Evolutionary conservation across 176 grass and related monocot species (phyloP).

Genomic region (Carex kokanica): DNA sequence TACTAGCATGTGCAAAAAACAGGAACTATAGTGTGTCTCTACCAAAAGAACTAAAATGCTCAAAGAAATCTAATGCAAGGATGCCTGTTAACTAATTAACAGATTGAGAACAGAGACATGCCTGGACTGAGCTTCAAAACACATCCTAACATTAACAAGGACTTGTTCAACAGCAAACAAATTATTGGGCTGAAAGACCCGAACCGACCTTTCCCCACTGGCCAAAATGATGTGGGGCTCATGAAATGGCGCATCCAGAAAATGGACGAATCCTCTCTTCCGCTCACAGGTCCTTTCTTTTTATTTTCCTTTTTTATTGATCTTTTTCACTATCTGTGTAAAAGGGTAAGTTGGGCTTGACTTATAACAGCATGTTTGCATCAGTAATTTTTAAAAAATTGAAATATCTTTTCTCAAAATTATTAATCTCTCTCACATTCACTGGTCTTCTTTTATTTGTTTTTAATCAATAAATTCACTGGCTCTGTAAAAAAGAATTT

Average conservation of each 20-base stretch:
- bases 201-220: constrained; percentile 72
- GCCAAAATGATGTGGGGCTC: constrained; percentile 77
- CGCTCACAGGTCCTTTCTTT: constrained; percentile 52
- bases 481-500: background rate
- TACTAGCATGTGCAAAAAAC: background rate
- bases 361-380: background rate
- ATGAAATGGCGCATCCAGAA: constrained; percentile 86
- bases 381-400: background rate
- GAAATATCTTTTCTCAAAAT: background rate
- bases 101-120: constrained; percentile 78
- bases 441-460: constrained; percentile 31
- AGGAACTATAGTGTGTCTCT: background rate
- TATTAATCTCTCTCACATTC: constrained; percentile 46
- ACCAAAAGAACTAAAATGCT: background rate
- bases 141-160: constrained; percentile 76
- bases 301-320: constrained; percentile 6
- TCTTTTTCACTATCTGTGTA: background rate
- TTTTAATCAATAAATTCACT: background rate
- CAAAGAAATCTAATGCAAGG: background rate
- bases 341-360: background rate
- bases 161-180: constrained; percentile 68
- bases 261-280: constrained; percentile 72
- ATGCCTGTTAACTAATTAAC: constrained; percentile 19
- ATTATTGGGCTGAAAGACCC: constrained; percentile 74
- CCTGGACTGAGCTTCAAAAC: constrained; percentile 82